Percentiles rank a stretch among this genome's conserved stretches.
Evolutionary conservation across 805 yeast species (phyloP).

Genomic region (Isabelozyma gotoi): DNA sequence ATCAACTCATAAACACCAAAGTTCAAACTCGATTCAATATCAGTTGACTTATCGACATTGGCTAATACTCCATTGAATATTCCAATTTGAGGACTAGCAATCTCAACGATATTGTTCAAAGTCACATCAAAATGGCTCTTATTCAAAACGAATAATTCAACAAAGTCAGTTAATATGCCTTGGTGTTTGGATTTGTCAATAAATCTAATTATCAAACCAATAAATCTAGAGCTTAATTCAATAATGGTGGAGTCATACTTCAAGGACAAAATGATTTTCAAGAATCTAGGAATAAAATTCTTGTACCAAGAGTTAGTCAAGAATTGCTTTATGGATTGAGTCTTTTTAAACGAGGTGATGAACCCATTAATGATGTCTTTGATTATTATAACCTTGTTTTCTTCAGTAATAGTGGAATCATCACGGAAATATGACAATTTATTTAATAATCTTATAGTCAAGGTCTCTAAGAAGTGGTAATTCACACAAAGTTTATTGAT

Average conservation of each 20-base stretch:
- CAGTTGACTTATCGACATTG: slow-evolving; percentile 47
- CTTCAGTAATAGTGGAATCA: slow-evolving; percentile 4
- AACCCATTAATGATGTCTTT: slow-evolving; percentile 20
- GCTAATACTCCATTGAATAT: slow-evolving; percentile 49
- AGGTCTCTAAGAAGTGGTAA: slow-evolving; percentile 43
- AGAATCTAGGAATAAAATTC: slow-evolving; percentile 42
- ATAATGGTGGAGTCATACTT: slow-evolving; percentile 19
- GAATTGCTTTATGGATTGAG: slow-evolving; percentile 30
- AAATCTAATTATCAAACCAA: slow-evolving; percentile 41
- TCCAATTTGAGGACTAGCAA: slow-evolving; percentile 34
- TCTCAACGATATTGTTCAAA: slow-evolving; percentile 15
- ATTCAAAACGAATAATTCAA: slow-evolving; percentile 32
- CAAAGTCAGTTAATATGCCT: slow-evolving; percentile 37
- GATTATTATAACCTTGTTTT: slow-evolving; percentile 1
- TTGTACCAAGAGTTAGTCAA: slow-evolving; percentile 43
- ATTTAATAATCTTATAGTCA: slow-evolving; percentile 44
- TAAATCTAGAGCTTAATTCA: slow-evolving; percentile 40
- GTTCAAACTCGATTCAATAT: slow-evolving; percentile 14
- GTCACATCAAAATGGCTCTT: slow-evolving; percentile 6
- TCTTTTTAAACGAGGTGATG: slow-evolving; percentile 24
- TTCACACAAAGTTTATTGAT: slow-evolving; percentile 36
- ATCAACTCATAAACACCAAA: slow-evolving; percentile 6
- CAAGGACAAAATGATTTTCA: slow-evolving; percentile 10
- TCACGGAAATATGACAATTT: slow-evolving; percentile 21
- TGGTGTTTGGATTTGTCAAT: slow-evolving; percentile 47